Evolutionary conservation across 1,284 basidiomycete species (phyloP).

Genomic region (Marasmius sp.): DNA sequence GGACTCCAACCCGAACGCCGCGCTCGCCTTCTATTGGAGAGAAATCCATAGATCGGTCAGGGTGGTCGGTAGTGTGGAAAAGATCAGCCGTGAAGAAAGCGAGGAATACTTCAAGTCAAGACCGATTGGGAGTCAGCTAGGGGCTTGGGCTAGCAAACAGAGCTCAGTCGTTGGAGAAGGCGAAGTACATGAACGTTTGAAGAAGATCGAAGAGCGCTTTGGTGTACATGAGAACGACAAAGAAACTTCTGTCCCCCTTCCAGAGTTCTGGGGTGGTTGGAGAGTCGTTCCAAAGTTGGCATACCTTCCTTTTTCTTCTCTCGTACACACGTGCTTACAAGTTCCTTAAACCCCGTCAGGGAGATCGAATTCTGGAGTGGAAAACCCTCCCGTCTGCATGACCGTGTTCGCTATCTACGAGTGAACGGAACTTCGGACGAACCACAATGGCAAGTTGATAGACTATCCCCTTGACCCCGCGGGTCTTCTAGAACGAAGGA

Average conservation of each 20-base stretch:
- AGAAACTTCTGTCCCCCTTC: constrained; percentile 66
- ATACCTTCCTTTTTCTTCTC: constrained; percentile 29
- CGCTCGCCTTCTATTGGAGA: constrained; percentile 91
- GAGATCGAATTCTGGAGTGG: constrained; percentile 94
- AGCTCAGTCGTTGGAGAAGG: constrained; percentile 74
- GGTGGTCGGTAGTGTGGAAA: constrained; percentile 84
- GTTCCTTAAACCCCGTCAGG: constrained; percentile 26
- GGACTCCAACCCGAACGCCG: constrained; percentile 71
- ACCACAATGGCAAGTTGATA: constrained; percentile 70
- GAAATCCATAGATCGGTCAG: constrained; percentile 83
- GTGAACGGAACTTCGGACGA: constrained; percentile 12
- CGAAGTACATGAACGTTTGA: constrained; percentile 65
- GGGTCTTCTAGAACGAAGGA: neutral
- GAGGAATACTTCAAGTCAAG: constrained; percentile 47
- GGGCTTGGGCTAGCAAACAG: constrained; percentile 91
- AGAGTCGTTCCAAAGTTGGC: constrained; percentile 82
- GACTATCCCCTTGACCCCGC: constrained; percentile 66
- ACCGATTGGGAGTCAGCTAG: constrained; percentile 40
- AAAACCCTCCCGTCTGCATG: constrained; percentile 86
- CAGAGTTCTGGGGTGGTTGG: constrained; percentile 97
- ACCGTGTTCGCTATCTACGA: constrained; percentile 81
- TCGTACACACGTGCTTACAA: neutral
- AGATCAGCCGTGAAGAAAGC: constrained; percentile 68
- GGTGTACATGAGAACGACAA: constrained; percentile 42
- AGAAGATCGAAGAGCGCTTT: constrained; percentile 63